A percentile compares a stretch with the other conserved stretches of the same genome.
These are phyloP conservation scores for Crepidotus variabilis DNA, from an alignment of 768 basidiomycete species.

Conservation along the genomic window DNA sequence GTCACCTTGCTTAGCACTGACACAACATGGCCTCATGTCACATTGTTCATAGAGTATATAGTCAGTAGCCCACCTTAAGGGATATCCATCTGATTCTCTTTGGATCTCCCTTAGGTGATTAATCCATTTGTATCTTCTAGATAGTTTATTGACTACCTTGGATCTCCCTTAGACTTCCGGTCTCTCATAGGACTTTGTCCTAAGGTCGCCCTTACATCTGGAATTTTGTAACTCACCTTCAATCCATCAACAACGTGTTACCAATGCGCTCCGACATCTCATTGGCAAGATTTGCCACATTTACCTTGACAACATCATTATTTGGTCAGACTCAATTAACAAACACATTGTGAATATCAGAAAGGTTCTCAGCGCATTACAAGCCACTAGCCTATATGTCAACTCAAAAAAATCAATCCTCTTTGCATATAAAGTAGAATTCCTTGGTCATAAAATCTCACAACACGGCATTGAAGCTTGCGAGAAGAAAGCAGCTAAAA, in stretches of 20 bases:
- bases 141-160: no score
- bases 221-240: conserved; percentile 27
- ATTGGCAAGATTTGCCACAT: conserved; percentile 40
- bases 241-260: conserved; percentile 25
- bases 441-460: conserved; percentile 29
- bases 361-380: conserved; percentile 19
- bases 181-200: no score
- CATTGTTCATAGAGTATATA: no score
- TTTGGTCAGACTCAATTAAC: conserved; percentile 34
- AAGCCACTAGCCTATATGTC: conserved; percentile 6
- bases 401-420: conserved; percentile 19
- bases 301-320: conserved; percentile 43
- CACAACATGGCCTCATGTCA: no score
- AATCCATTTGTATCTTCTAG: no score
- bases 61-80: no score
- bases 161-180: no score
- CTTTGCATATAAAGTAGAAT: conserved; percentile 18
- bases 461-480: conserved; percentile 23
- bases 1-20: no score
- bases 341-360: conserved; percentile 26
- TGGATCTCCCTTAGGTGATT: no score
- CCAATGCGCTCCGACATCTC: conserved; percentile 21
- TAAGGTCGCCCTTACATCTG: no score
- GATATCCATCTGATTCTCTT: no score
- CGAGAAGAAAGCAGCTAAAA: conserved; percentile 19